Conservation (phyloP, 73 alveolate genomes). For the Halteria grandinella region DNA sequence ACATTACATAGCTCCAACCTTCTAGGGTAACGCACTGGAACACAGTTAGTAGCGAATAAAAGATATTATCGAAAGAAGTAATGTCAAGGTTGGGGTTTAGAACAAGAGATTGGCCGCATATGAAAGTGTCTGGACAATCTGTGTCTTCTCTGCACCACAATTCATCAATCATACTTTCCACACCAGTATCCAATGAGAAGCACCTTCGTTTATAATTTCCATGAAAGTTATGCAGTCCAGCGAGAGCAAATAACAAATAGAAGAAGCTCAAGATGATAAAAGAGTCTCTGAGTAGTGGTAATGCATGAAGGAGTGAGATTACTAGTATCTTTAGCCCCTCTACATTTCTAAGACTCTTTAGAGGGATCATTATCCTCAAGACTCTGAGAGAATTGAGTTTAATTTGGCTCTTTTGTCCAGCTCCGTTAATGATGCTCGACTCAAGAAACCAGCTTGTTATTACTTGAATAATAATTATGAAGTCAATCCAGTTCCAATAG, state of each 20-base stretch:
- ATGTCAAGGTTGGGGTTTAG: slow-evolving; percentile 83
- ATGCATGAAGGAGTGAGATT: slow-evolving; percentile 81
- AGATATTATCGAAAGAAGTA: slow-evolving; percentile 84
- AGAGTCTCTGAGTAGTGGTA: slow-evolving; percentile 81
- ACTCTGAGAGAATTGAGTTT: slow-evolving; percentile 83
- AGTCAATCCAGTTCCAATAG: slow-evolving; percentile 89
- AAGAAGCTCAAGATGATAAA: slow-evolving; percentile 82
- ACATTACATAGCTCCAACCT: slow-evolving; percentile 91
- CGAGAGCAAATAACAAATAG: slow-evolving; percentile 89
- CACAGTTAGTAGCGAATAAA: slow-evolving; percentile 78
- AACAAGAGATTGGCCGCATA: slow-evolving; percentile 78
- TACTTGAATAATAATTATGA: slow-evolving; percentile 86
- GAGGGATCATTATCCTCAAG: slow-evolving; percentile 90
- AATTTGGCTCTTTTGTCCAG: background rate
- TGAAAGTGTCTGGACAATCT: slow-evolving; percentile 70
- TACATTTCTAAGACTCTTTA: slow-evolving; percentile 86
- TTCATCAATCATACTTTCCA: slow-evolving; percentile 46
- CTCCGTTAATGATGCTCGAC: slow-evolving; percentile 13
- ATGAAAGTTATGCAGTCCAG: slow-evolving; percentile 82
- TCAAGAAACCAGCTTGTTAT: slow-evolving; percentile 76
- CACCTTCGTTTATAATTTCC: slow-evolving; percentile 85
- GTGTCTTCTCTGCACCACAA: slow-evolving; percentile 66
- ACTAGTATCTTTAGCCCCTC: slow-evolving; percentile 85
- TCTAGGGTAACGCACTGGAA: slow-evolving; percentile 87
- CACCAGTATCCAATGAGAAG: slow-evolving; percentile 76